Evolutionary conservation across 192 early-diverging fungal genomes (phyloP), one percentile per base, ranked within the genome.

Genomic region (Gigaspora rosea): DNA sequence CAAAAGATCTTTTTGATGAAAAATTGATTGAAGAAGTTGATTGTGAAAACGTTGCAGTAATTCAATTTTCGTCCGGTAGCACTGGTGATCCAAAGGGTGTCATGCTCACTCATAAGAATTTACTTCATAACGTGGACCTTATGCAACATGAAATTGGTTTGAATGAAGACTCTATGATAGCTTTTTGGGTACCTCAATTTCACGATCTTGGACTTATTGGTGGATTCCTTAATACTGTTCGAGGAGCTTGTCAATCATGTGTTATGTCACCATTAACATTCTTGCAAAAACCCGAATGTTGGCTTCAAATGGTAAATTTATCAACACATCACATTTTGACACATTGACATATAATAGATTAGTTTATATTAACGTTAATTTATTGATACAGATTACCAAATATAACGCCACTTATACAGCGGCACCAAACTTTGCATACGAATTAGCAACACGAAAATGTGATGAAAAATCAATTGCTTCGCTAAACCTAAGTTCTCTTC

Each of bases 131-230:
- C 13, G 72, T 74, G 1, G 72, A 74, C 20, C 13, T 74, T 3
- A 74, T 74, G 72, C 72, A 74, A 74, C 8, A 3, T 15, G 72
- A 74, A 62, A 74, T 62, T 1, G 57, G 41, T 1, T 13, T 74
- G 2, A 46, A 57, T 49, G 6, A 10, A 5, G 72, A 74, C 9
- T 41, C 35, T 11, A 61, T 27, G 2, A 61, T 74, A 0, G 72
- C 72, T 11, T 74, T 74, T 35, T 74, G 72, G 72, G 72, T 74
- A 22, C 72, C 72, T 8, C 72, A 74, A 62, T 74, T 74, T 18
- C 72, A 74, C 36, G 72, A 74, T 20, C 35, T 74, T 20, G 72
- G 72, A 0, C 22, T 74, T 9, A 74, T 74, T 47, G 72, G 72
- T 32, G 72, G 72, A 22, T 74, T 74, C 36, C 46, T 74, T 13